Conservation (phyloP, 805 yeast species). For the Candida peoriensis region DNA sequence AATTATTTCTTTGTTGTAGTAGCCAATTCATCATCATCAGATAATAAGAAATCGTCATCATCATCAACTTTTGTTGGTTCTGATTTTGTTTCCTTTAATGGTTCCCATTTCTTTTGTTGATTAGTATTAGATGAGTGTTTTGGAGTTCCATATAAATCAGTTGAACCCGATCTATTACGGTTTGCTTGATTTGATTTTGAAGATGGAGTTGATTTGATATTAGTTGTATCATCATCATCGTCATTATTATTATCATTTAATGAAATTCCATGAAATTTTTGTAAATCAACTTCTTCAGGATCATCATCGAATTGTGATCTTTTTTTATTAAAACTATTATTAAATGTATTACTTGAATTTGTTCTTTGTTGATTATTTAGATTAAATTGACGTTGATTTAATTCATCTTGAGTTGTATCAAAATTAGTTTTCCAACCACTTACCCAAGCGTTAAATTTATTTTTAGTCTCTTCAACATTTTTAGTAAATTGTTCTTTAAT, state of each 20-base stretch:
- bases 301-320: conserved; percentile 48
- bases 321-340: too few relatives aligned
- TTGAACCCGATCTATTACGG: conserved; percentile 26
- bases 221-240: too few relatives aligned
- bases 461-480: conserved; percentile 77
- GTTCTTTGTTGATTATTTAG: conserved; percentile 23
- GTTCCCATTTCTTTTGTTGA: conserved; percentile 36
- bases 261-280: conserved; percentile 42
- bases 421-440: conserved; percentile 25
- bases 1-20: neutral
- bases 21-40: conserved; percentile 10
- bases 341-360: too few relatives aligned
- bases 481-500: conserved; percentile 63
- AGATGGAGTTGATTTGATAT: too few relatives aligned
- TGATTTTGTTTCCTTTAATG: conserved; percentile 23
- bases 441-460: conserved; percentile 69
- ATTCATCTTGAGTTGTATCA: conserved; percentile 13
- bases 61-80: conserved; percentile 22
- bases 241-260: conserved; percentile 30
- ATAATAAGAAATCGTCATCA: conserved; percentile 43
- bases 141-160: conserved; percentile 23
- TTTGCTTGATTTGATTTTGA: conserved; percentile 24
- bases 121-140: conserved; percentile 5
- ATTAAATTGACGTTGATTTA: conserved; percentile 15
- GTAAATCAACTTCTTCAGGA: conserved; percentile 46